phyloP scores from a whole-genome alignment of 768 basidiomycete genomes.

The Clathrus columnatus region DNA sequence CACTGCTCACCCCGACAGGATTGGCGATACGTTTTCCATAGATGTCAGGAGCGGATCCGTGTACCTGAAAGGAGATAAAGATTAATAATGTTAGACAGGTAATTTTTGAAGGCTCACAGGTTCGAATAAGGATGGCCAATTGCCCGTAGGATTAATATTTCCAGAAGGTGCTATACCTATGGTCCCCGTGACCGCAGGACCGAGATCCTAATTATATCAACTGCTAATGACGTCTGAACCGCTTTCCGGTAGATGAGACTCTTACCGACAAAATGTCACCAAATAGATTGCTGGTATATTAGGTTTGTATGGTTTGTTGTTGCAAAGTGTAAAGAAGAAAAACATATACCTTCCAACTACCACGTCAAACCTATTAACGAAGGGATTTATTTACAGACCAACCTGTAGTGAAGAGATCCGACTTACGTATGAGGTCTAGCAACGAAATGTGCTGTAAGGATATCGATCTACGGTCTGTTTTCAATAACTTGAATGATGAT shows the following conservation, averaged over 20 bases:
- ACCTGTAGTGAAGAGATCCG: not conserved
- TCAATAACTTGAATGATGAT: too few species aligned
- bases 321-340: not conserved
- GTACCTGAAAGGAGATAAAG: conserved; percentile 14
- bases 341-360: conserved; percentile 35
- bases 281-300: conserved; percentile 30
- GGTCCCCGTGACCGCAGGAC: conserved; percentile 44
- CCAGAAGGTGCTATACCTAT: conserved; percentile 50
- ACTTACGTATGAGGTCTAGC: conserved; percentile 34
- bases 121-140: conserved; percentile 40
- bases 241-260: not conserved
- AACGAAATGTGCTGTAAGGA: conserved; percentile 39
- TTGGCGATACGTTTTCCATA: conserved; percentile 46
- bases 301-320: not conserved
- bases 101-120: conserved; percentile 26
- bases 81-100: not conserved
- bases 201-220: conserved; percentile 29
- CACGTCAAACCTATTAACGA: conserved; percentile 32
- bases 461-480: conserved; percentile 29
- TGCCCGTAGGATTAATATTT: conserved; percentile 34
- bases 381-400: not conserved
- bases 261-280: conserved; percentile 42
- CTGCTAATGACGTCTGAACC: not conserved
- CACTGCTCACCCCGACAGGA: conserved; percentile 30
- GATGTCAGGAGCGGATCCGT: conserved; percentile 52